Conservation (phyloP, 257 asterid species). For the Lantana camara region DNA sequence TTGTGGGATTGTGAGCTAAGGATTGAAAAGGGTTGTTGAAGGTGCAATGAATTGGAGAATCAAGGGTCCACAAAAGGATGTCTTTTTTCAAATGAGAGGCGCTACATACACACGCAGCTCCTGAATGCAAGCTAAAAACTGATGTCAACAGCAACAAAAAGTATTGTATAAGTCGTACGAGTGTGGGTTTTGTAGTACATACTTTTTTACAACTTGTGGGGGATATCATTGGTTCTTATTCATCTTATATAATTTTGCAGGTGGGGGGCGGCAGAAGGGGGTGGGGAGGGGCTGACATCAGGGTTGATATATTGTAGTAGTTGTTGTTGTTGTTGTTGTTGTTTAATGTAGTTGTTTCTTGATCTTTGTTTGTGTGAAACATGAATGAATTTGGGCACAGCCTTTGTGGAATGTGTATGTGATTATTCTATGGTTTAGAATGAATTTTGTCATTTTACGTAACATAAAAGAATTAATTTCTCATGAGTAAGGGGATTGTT, state of each 20-base stretch:
- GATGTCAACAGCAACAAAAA: slow-evolving; percentile 21
- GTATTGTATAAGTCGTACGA: slow-evolving; percentile 17
- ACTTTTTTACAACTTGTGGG: slow-evolving; percentile 18
- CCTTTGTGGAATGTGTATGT: too few relatives aligned
- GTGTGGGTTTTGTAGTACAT: slow-evolving; percentile 8
- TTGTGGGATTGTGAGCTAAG: not conserved
- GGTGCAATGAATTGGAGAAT: slow-evolving; percentile 41
- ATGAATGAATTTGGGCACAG: too few relatives aligned
- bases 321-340: too few relatives aligned
- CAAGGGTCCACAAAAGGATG: slow-evolving; percentile 31
- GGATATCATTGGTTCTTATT: slow-evolving; percentile 22
- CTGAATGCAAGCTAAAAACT: slow-evolving; percentile 23
- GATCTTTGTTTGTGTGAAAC: too few relatives aligned
- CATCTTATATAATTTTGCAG: not conserved
- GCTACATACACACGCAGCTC: slow-evolving; percentile 44
- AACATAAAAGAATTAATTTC: too few relatives aligned
- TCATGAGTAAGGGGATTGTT: too few relatives aligned
- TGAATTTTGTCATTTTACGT: too few relatives aligned
- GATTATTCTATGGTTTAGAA: too few relatives aligned
- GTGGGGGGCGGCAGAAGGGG: not conserved
- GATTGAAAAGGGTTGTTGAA: slow-evolving; percentile 27
- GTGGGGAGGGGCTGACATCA: too few relatives aligned
- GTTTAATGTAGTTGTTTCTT: too few relatives aligned
- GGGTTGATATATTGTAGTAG: too few relatives aligned
- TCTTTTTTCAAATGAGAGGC: slow-evolving; percentile 29